Conservation (phyloP, 2,329 filamentous ascomycete species). For the Xylaria hypoxylon region DNA sequence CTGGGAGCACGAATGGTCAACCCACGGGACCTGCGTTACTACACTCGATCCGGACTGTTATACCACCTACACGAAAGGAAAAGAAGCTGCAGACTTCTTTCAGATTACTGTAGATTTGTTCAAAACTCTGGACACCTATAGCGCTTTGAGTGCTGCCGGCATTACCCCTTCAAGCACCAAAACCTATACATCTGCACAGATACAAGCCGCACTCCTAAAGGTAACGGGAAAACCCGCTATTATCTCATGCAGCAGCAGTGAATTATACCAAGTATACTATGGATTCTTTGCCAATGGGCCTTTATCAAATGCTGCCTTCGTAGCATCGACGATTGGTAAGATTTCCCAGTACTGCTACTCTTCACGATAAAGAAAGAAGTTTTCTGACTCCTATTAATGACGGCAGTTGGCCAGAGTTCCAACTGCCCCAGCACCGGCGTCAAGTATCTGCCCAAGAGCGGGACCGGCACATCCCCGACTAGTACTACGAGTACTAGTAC, state of each 20-base stretch:
- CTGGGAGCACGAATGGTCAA: slow-evolving; percentile 81
- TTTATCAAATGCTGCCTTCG: slow-evolving; percentile 70
- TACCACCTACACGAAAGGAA: slow-evolving; percentile 65
- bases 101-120: slow-evolving; percentile 73
- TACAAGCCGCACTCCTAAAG: slow-evolving; percentile 68
- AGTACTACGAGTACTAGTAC: slow-evolving; percentile 52
- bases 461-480: slow-evolving; percentile 39
- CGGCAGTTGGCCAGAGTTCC: slow-evolving; percentile 66
- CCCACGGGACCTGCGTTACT: slow-evolving; percentile 78
- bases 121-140: slow-evolving; percentile 73
- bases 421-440: slow-evolving; percentile 73
- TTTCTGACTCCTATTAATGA: slow-evolving; percentile 40
- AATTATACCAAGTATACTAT: slow-evolving; percentile 68
- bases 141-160: slow-evolving; percentile 72
- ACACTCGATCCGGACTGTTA: slow-evolving; percentile 78
- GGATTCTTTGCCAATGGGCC: slow-evolving; percentile 72
- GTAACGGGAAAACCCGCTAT: slow-evolving; percentile 65
- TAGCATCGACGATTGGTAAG: slow-evolving; percentile 56
- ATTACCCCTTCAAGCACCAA: slow-evolving; percentile 64
- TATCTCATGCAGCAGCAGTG: slow-evolving; percentile 63
- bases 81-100: slow-evolving; percentile 78
- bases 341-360: no score
- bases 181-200: slow-evolving; percentile 69
- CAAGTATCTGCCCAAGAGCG: slow-evolving; percentile 71
- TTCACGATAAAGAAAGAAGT: no score